Percentiles rank a stretch among this genome's conserved stretches.
Evolutionary conservation across 495 filamentous ascomycete genomes (phyloP).

Genomic region (Trichoderma reesei): DNA sequence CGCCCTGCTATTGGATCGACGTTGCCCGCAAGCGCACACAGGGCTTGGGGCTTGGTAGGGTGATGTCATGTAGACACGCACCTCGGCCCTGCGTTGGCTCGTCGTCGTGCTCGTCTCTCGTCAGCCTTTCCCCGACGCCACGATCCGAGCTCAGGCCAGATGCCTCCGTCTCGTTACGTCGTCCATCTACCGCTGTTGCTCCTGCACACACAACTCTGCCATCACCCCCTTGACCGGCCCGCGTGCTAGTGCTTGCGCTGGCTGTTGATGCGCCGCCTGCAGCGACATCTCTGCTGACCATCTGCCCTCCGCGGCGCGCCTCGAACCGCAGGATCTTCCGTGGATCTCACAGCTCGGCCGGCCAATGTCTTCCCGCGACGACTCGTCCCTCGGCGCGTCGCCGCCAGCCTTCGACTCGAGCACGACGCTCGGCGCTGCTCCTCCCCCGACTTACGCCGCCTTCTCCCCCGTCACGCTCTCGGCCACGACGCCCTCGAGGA

Average conservation of each 20-base stretch:
- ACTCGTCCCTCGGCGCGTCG: background rate
- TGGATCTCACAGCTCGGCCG: slow-evolving; percentile 5
- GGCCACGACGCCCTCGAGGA: slow-evolving; percentile 30
- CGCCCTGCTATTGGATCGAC: background rate
- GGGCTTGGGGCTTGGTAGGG: background rate
- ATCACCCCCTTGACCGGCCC: background rate
- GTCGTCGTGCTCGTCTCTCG: background rate
- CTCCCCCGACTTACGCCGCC: slow-evolving; percentile 23
- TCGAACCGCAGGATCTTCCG: slow-evolving; percentile 2
- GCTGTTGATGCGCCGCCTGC: background rate
- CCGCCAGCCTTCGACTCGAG: slow-evolving; percentile 7
- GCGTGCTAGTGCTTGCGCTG: background rate
- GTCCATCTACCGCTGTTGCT: background rate
- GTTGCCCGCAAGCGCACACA: background rate
- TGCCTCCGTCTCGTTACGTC: background rate
- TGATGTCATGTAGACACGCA: slow-evolving; percentile 3
- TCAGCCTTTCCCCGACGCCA: background rate
- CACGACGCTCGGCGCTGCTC: slow-evolving; percentile 15
- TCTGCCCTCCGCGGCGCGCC: background rate
- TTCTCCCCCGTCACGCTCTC: slow-evolving; percentile 79
- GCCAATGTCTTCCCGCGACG: slow-evolving; percentile 11
- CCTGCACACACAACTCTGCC: background rate
- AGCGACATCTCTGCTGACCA: background rate
- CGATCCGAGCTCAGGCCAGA: background rate
- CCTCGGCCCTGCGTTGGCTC: too few species aligned